phyloP scores from a whole-genome alignment of 805 yeast species.

The Peterozyma xylosa region DNA sequence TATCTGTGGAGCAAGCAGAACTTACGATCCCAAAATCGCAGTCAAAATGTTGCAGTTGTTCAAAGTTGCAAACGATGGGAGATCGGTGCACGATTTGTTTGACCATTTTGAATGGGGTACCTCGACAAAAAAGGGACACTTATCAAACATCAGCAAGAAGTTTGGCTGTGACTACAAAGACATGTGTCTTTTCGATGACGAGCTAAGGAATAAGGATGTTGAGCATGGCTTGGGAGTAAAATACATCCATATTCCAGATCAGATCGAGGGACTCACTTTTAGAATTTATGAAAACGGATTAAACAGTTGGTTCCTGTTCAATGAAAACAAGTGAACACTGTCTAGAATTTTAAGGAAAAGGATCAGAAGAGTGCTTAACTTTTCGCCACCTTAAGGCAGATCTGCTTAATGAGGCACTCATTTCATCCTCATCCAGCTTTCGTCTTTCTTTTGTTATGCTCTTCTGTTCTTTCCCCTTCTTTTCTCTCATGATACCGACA shows the following conservation, averaged over 20 bases:
- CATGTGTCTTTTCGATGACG: constrained; percentile 71
- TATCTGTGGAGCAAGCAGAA: constrained; percentile 71
- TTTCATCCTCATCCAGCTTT: too few relatives aligned
- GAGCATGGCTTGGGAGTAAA: constrained; percentile 55
- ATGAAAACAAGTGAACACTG: not conserved
- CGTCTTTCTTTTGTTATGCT: too few relatives aligned
- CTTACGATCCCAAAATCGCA: constrained; percentile 76
- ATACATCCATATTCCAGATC: constrained; percentile 57
- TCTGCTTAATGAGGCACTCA: too few relatives aligned
- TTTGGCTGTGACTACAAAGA: constrained; percentile 39
- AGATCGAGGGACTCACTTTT: constrained; percentile 49
- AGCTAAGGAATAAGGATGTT: constrained; percentile 70
- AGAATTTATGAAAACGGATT: constrained; percentile 40
- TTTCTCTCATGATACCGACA: too few relatives aligned
- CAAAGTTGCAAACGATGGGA: constrained; percentile 27
- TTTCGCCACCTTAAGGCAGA: too few relatives aligned
- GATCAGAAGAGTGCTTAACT: too few relatives aligned
- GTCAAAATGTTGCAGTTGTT: constrained; percentile 47
- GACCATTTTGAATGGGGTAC: constrained; percentile 66
- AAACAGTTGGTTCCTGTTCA: constrained; percentile 21
- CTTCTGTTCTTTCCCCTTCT: too few relatives aligned
- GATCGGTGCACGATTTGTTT: constrained; percentile 35
- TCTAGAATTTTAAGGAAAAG: too few relatives aligned
- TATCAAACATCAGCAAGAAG: constrained; percentile 37
- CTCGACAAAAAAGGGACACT: constrained; percentile 51